Evolutionary conservation across 306 rosid species (phyloP).

Genomic region (Comarum palustre): DNA sequence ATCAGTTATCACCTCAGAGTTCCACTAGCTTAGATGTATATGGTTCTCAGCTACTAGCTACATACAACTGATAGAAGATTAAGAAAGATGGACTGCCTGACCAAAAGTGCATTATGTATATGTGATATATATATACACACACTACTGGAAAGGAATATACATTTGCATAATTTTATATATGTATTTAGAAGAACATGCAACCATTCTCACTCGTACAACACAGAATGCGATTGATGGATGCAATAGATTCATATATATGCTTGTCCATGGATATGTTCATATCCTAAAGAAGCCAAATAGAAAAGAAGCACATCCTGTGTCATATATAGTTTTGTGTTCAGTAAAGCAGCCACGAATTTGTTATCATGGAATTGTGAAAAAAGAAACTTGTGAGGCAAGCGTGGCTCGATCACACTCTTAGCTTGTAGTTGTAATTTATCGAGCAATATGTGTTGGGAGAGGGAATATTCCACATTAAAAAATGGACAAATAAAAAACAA

Average conservation of each 20-base stretch:
- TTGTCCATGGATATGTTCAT: not conserved
- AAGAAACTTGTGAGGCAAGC: not conserved
- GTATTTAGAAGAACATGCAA: too few species aligned
- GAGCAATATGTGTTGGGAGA: too few species aligned
- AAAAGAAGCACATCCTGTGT: conserved; percentile 17
- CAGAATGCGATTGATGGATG: not conserved
- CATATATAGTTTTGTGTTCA: not conserved
- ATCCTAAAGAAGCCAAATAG: conserved; percentile 6
- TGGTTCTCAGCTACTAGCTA: not conserved
- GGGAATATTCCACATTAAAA: too few species aligned
- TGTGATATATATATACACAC: not conserved
- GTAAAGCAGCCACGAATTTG: conserved; percentile 3
- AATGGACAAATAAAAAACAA: too few species aligned
- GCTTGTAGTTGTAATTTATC: not conserved
- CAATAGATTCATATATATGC: not conserved
- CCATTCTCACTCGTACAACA: too few species aligned
- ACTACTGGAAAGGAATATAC: not conserved
- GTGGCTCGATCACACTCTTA: not conserved
- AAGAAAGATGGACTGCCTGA: not conserved
- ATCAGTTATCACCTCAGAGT: conserved; percentile 1
- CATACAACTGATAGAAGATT: too few species aligned
- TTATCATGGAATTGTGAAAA: not conserved
- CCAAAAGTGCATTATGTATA: not conserved
- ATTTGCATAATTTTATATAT: too few species aligned
- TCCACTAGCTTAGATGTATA: not conserved